A percentile compares a stretch with the other conserved stretches of the same genome.
Conservation (phyloP, 2,329 filamentous ascomycete genomes). For the Scolecobasidium constrictum region DNA sequence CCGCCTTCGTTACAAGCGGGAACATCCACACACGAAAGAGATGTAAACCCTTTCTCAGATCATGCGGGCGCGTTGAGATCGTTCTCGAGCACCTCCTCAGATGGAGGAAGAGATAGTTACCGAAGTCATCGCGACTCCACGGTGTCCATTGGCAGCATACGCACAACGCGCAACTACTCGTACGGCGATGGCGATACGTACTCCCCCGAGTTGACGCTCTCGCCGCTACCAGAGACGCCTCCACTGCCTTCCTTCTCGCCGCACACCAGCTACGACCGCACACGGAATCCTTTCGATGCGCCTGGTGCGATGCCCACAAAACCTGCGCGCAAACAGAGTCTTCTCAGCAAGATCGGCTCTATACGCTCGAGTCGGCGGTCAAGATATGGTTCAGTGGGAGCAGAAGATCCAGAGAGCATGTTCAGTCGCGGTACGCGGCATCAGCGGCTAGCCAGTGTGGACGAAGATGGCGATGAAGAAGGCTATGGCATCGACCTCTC, state of each 20-base stretch:
- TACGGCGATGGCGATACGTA: not conserved
- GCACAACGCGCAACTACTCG: not conserved
- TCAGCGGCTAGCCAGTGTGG: slow-evolving; percentile 26
- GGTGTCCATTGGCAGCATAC: not conserved
- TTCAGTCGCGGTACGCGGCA: not conserved
- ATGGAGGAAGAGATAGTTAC: not conserved
- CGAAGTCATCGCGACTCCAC: not conserved
- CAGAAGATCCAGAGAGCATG: not conserved
- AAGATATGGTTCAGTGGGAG: slow-evolving; percentile 1
- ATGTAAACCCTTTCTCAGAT: no score
- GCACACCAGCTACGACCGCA: slow-evolving; percentile 20
- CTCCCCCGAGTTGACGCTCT: slow-evolving; percentile 10
- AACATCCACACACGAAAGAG: slow-evolving; percentile 16
- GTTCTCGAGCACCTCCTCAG: not conserved
- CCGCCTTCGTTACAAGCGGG: slow-evolving; percentile 21
- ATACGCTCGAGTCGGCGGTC: slow-evolving; percentile 14
- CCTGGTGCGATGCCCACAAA: slow-evolving; percentile 13
- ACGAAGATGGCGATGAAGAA: slow-evolving; percentile 65
- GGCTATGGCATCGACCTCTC: slow-evolving; percentile 51
- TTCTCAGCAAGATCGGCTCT: slow-evolving; percentile 22
- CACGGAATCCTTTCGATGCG: slow-evolving; percentile 15
- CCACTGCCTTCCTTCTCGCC: slow-evolving; percentile 21
- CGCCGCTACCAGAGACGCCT: slow-evolving; percentile 21
- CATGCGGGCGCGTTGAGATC: no score
- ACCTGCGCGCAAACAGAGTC: slow-evolving; percentile 18